phyloP scores from a whole-genome alignment of 768 basidiomycete genomes.

The Cantharellus cinnabarinus region DNA sequence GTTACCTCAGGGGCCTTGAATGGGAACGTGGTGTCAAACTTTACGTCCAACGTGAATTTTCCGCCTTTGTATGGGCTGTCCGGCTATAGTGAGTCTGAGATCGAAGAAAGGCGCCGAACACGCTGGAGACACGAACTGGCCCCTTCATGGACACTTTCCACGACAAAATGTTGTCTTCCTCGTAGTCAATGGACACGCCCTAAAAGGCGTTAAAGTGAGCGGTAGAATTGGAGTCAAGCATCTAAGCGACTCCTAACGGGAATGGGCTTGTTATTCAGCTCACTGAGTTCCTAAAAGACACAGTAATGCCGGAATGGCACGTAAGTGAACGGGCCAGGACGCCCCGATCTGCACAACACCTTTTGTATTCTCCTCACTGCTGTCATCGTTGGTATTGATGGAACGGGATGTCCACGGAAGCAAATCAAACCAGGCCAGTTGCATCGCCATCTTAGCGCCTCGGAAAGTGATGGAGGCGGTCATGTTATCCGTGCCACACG shows the following conservation, averaged over 20 bases:
- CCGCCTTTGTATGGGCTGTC: constrained; percentile 72
- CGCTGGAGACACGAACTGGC: constrained; percentile 26
- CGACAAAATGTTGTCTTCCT: constrained; percentile 51
- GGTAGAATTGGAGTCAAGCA: background rate
- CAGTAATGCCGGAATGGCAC: background rate
- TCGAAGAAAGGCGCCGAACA: background rate
- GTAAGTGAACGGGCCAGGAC: background rate
- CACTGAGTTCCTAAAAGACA: constrained; percentile 37
- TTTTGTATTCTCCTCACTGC: constrained; percentile 49
- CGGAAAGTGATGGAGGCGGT: background rate
- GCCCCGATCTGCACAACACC: constrained; percentile 19
- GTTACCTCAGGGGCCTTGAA: constrained; percentile 52
- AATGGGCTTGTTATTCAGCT: constrained; percentile 41
- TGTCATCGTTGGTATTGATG: background rate
- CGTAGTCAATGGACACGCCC: constrained; percentile 41
- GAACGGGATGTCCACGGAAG: constrained; percentile 5
- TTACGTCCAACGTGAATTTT: constrained; percentile 51
- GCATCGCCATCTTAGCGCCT: background rate
- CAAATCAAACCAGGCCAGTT: background rate
- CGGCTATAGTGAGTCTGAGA: constrained; percentile 21
- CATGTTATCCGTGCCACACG: background rate
- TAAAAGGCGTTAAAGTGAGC: constrained; percentile 12
- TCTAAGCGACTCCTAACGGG: constrained; percentile 22
- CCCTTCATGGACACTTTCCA: constrained; percentile 69
- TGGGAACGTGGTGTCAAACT: constrained; percentile 63